Evolutionary conservation across 371 early-diverging fungal genomes (phyloP).

Genomic region (Apophysomyces sp.): DNA sequence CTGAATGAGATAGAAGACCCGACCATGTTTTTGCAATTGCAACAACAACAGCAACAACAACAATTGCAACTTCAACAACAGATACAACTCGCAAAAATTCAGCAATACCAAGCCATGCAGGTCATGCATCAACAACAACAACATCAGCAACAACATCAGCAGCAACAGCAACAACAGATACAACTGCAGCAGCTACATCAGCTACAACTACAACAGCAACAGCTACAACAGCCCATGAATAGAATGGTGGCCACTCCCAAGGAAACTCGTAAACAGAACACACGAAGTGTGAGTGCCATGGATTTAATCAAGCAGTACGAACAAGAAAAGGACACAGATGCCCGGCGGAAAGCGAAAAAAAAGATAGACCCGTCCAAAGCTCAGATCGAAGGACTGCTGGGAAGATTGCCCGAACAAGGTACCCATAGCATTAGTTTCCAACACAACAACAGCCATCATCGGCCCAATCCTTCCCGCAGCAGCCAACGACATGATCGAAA

Average conservation of each 20-base stretch:
- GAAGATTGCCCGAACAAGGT: slow-evolving; percentile 24
- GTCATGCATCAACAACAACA: slow-evolving; percentile 13
- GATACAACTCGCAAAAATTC: slow-evolving; percentile 25
- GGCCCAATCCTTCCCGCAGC: not conserved
- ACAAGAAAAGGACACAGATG: slow-evolving; percentile 25
- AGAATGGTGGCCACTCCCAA: slow-evolving; percentile 2
- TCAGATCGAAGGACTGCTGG: slow-evolving; percentile 28
- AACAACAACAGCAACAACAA: slow-evolving; percentile 20
- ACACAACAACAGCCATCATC: slow-evolving; percentile 12
- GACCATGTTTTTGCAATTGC: slow-evolving; percentile 7
- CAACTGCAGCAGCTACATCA: too few relatives aligned
- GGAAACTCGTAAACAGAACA: slow-evolving; percentile 16
- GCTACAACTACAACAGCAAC: too few relatives aligned
- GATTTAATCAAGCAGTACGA: slow-evolving; percentile 36
- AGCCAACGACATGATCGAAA: slow-evolving; percentile 4
- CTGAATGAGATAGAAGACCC: not conserved
- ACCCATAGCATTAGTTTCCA: slow-evolving; percentile 32
- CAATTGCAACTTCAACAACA: slow-evolving; percentile 20
- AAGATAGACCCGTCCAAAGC: slow-evolving; percentile 33
- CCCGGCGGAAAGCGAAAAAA: slow-evolving; percentile 20
- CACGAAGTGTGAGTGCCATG: slow-evolving; percentile 36
- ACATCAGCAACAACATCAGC: slow-evolving; percentile 17
- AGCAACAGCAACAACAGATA: too few relatives aligned
- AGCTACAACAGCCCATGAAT: not conserved
- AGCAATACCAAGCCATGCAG: slow-evolving; percentile 35